Base-by-base conservation (phyloP, 345 rosid species). In the Alliaria petiolata region DNA sequence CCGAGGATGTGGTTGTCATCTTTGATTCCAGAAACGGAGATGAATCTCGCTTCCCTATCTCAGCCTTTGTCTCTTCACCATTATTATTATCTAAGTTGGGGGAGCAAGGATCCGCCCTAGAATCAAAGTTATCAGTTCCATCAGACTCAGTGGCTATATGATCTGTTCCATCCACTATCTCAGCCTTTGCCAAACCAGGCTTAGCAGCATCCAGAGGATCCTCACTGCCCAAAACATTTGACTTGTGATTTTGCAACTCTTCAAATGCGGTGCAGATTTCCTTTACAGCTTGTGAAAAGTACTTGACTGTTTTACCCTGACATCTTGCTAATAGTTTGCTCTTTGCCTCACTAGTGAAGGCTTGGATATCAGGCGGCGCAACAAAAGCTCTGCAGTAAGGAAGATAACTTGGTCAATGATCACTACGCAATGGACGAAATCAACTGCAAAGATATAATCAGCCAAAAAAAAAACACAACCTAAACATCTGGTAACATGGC, bases 191-290 rank as follows among this genome's bases (percentile, higher is more conserved):
- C 74, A 74, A 79, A 80, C 77, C 82, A 71, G 79, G 80, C 72
- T 76, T 88, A 33, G 62, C 44, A 45, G 69, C 80, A 79, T 83
- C 84, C 78, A 69, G 59, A 65, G 85, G 63, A 65, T 82, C 81
- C n/a, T n/a, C n/a, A n/a, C n/a, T n/a, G n/a, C n/a, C n/a, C 64
- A 63, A 67, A 64, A 71, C 76, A 76, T 79, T 69, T 39, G 84
- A 76, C 26, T 83, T 89, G 72, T 72, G 77, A 70, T 82, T 79
- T 56, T 81, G 85, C 62, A 79, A 79, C 78, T 82, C 86, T 54
- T 92, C 91, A 82, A 90, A 95, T 43, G 86, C 97, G 39, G 75
- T 67, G 70, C 84, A 90, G 34, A 92, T 95, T 67, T 92, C 97
- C 80, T 81, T 79, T 35, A 89, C 96, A 57, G 99, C 99, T 82